Conservation (phyloP, 345 rosid genomes). For the Moricandia arvensis region DNA sequence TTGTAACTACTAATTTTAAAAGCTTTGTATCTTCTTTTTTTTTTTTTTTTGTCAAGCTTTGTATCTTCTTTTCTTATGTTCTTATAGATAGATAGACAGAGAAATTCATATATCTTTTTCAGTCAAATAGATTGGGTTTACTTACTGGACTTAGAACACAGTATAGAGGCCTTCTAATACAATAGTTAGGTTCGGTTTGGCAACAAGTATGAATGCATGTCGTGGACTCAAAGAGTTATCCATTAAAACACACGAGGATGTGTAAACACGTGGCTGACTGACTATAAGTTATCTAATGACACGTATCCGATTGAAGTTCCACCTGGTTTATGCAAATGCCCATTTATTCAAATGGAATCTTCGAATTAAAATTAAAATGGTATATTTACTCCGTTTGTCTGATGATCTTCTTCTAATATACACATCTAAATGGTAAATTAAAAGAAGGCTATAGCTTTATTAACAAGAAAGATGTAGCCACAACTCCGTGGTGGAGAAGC, state of each 20-base stretch:
- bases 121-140: no score
- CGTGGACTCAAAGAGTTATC: not conserved
- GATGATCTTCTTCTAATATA: no score
- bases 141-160: not conserved
- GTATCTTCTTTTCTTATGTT: not conserved
- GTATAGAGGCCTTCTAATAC: not conserved
- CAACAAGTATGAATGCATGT: not conserved
- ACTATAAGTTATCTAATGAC: not conserved
- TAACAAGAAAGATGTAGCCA: not conserved
- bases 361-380: no score
- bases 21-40: no score
- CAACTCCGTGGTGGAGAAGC: conserved; percentile 82
- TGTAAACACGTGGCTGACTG: not conserved
- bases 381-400: no score
- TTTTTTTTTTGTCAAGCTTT: not conserved
- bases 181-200: not conserved
- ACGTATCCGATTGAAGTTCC: not conserved
- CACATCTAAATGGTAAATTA: no score
- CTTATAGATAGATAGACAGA: no score
- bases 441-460: conserved; percentile 37
- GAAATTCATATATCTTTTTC: no score
- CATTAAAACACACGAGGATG: not conserved
- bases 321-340: not conserved
- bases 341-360: no score
- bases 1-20: no score